These are phyloP conservation scores for Cyathus striatus DNA, from an alignment of 768 basidiomycete genomes.

Conservation along the genomic window DNA sequence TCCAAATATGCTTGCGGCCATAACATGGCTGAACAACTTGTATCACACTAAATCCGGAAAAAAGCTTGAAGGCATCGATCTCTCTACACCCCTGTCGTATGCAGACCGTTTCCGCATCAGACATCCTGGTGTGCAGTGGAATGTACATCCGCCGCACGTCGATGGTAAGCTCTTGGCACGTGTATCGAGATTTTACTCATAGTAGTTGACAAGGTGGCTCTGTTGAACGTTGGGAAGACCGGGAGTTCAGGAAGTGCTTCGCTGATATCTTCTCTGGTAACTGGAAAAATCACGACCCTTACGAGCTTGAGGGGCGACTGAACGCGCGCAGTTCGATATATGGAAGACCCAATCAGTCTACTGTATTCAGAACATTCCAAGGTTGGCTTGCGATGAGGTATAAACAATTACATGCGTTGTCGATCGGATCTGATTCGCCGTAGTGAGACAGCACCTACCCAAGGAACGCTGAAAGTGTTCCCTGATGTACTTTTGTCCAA, in stretches of 20 bases:
- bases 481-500: conserved; percentile 64
- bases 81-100: conserved; percentile 59
- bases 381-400: conserved; percentile 76
- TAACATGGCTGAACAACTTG: conserved; percentile 60
- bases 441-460: conserved; percentile 60
- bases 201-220: conserved; percentile 47
- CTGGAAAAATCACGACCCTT: conserved; percentile 66
- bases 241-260: conserved; percentile 53
- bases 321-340: conserved; percentile 62
- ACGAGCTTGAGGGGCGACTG: conserved; percentile 54
- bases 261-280: conserved; percentile 53
- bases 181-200: too few relatives aligned
- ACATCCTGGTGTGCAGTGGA: conserved; percentile 58
- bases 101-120: conserved; percentile 74
- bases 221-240: conserved; percentile 75
- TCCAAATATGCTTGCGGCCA: conserved; percentile 54
- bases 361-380: conserved; percentile 61
- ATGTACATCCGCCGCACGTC: conserved; percentile 36
- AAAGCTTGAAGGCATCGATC: conserved; percentile 47
- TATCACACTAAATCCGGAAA: conserved; percentile 40
- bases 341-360: conserved; percentile 47
- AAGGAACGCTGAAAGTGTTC: conserved; percentile 68
- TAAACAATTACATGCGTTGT: conserved; percentile 2
- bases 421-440: not conserved
- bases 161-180: conserved; percentile 28